Percentiles rank a stretch among this genome's conserved stretches.
These are phyloP conservation scores for Tripterygium wilfordii DNA, from an alignment of 177 flowering plant genomes.

Conservation along the genomic window DNA sequence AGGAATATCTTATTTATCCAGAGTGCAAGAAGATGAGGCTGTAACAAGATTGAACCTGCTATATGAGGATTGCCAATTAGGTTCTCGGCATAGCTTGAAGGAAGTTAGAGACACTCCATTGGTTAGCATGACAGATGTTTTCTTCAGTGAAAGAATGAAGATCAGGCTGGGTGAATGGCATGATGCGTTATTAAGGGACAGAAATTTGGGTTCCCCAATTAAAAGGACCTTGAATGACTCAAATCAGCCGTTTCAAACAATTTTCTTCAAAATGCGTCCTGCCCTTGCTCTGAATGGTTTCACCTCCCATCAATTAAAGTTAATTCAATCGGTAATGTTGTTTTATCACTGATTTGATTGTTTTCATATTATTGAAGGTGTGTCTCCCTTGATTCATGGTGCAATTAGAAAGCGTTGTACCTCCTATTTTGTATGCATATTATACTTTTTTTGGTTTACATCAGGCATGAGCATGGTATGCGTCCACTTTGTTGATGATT, in stretches of 20 bases:
- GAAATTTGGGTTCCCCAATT: conserved; percentile 19
- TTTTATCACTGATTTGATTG: background rate
- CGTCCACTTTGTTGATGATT: too few relatives aligned
- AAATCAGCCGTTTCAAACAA: conserved; percentile 41
- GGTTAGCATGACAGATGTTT: conserved; percentile 56
- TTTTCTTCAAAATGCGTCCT: conserved; percentile 77
- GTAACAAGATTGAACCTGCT: conserved; percentile 25
- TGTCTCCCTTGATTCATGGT: too few relatives aligned
- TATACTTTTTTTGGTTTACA: background rate
- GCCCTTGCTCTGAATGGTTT: conserved; percentile 65
- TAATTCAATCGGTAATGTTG: conserved; percentile 66
- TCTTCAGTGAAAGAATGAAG: conserved; percentile 79
- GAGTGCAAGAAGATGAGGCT: conserved; percentile 79
- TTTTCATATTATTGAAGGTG: too few relatives aligned
- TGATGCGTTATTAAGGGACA: conserved; percentile 30
- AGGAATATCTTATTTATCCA: conserved; percentile 98
- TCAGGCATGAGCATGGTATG: too few relatives aligned
- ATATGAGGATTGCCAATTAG: conserved; percentile 24
- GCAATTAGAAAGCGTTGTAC: too few relatives aligned
- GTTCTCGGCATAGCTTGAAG: conserved; percentile 15
- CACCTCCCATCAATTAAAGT: conserved; percentile 70
- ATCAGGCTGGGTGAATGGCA: conserved; percentile 63
- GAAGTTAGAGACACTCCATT: conserved; percentile 31
- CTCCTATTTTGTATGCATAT: background rate
- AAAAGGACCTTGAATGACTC: conserved; percentile 26